A percentile compares a stretch with the other conserved stretches of the same genome.
phyloP scores from a whole-genome alignment of 495 filamentous ascomycete species.

The Haplographium delicatum region DNA sequence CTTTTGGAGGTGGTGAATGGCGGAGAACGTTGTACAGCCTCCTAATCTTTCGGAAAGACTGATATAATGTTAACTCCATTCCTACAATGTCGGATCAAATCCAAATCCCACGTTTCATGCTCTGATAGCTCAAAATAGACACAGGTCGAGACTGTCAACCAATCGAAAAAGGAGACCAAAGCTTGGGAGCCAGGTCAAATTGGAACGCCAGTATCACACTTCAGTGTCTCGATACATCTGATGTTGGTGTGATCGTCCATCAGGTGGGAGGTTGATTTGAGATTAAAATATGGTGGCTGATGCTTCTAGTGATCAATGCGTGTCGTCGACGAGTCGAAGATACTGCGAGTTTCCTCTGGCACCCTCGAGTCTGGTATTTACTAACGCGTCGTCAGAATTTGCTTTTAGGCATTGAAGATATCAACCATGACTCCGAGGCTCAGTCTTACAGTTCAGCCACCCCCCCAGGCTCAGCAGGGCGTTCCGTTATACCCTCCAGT shows the following conservation, averaged over 20 bases:
- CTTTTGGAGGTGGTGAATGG: no score
- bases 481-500: conserved; percentile 21
- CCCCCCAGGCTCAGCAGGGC: conserved; percentile 9
- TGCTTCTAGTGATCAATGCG: background rate
- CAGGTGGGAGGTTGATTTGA: background rate
- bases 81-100: no score
- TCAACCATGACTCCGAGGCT: conserved; percentile 10
- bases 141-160: no score
- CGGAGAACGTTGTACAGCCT: no score
- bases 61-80: no score
- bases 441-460: conserved; percentile 21
- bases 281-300: background rate
- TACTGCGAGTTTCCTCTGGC: background rate
- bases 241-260: background rate
- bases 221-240: background rate
- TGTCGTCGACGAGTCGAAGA: background rate
- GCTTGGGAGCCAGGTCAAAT: background rate
- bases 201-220: background rate
- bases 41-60: no score
- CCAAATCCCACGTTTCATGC: no score
- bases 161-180: background rate
- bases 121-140: no score
- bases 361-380: no score
- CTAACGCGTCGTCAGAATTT: conserved; percentile 1
- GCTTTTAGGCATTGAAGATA: conserved; percentile 8